These are phyloP conservation scores for Ramalina intermedia DNA, from an alignment of 495 filamentous ascomycete species.

Conservation along the genomic window DNA sequence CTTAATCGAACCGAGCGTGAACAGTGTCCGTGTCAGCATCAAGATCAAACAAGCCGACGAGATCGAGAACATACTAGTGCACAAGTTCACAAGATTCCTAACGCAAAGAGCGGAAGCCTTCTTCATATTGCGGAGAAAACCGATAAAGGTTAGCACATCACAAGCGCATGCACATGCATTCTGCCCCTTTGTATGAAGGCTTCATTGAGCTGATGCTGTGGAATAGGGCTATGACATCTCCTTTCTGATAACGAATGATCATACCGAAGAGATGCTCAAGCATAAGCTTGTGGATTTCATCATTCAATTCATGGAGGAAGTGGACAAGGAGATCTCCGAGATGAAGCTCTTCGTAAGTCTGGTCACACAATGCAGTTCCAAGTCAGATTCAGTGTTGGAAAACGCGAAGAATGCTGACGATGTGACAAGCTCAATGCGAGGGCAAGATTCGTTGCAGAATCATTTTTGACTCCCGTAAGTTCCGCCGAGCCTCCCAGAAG, in stretches of 20 bases:
- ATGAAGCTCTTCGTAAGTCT: slow-evolving; percentile 96
- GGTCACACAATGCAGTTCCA: neutral
- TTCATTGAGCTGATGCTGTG: neutral
- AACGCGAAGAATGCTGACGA: slow-evolving; percentile 9
- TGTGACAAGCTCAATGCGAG: slow-evolving; percentile 71
- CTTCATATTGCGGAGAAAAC: slow-evolving; percentile 89
- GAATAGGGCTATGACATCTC: slow-evolving; percentile 91
- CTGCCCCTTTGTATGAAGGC: neutral
- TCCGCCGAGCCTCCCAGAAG: neutral
- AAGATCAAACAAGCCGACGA: slow-evolving; percentile 99
- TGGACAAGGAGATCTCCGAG: slow-evolving; percentile 98
- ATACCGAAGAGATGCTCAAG: slow-evolving; percentile 95
- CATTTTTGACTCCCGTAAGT: slow-evolving; percentile 88
- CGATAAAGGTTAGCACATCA: slow-evolving; percentile 56
- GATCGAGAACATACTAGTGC: slow-evolving; percentile 92
- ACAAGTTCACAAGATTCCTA: slow-evolving; percentile 94
- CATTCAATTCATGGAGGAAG: slow-evolving; percentile 98
- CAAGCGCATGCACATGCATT: neutral
- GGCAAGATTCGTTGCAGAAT: slow-evolving; percentile 95
- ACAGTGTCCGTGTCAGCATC: slow-evolving; percentile 89
- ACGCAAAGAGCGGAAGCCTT: slow-evolving; percentile 95
- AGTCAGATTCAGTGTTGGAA: neutral
- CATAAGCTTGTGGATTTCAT: slow-evolving; percentile 98
- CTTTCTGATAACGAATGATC: slow-evolving; percentile 95
- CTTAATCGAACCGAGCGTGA: slow-evolving; percentile 86